phyloP scores from a whole-genome alignment of 2,329 filamentous ascomycete genomes.

The Zymoseptoria brevis region DNA sequence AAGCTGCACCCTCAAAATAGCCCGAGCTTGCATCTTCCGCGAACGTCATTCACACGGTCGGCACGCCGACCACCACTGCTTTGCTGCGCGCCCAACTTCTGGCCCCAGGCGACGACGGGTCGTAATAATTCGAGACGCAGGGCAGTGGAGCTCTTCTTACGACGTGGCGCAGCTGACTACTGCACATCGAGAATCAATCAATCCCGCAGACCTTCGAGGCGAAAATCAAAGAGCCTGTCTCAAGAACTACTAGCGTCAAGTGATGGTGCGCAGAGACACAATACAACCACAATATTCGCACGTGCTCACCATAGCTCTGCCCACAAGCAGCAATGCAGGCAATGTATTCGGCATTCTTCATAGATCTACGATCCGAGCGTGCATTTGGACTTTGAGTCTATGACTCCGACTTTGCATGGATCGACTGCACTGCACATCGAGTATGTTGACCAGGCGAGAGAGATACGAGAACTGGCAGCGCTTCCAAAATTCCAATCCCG shows the following conservation, averaged over 20 bases:
- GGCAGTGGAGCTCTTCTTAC: neutral
- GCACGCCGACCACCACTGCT: neutral
- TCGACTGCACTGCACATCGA: neutral
- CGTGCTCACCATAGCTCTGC: neutral
- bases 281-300: neutral
- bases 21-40: neutral
- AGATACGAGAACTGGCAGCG: neutral
- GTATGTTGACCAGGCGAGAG: neutral
- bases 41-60: neutral
- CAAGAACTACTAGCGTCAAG: neutral
- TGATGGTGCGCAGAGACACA: neutral
- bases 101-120: neutral
- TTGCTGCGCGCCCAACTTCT: neutral
- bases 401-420: neutral
- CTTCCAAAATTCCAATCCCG: neutral
- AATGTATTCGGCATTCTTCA: neutral
- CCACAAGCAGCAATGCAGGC: neutral
- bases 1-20: neutral
- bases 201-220: neutral
- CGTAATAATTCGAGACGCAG: neutral
- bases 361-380: neutral
- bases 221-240: neutral
- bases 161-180: neutral
- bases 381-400: neutral
- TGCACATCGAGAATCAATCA: neutral